These are phyloP conservation scores for Barnettozyma botsteinii DNA, from an alignment of 805 yeast species.

Conservation along the genomic window DNA sequence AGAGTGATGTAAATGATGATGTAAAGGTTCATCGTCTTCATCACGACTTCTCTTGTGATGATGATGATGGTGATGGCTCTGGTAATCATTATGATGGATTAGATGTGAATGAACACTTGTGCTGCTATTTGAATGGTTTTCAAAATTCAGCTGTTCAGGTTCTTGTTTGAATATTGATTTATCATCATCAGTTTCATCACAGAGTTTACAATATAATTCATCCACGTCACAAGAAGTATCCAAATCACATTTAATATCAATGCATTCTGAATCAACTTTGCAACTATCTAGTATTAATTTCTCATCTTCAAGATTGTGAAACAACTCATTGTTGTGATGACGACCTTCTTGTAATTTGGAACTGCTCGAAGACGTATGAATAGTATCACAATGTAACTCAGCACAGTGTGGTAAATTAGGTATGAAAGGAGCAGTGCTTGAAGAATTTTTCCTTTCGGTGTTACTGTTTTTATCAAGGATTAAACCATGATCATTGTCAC, in stretches of 20 bases:
- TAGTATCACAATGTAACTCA: slow-evolving; percentile 7
- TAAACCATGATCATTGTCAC: slow-evolving; percentile 33
- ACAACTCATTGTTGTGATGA: neutral
- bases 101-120: slow-evolving; percentile 1
- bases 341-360: too few species aligned
- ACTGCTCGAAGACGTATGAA: neutral
- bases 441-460: neutral
- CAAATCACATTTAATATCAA: slow-evolving; percentile 25
- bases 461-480: neutral
- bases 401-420: slow-evolving; percentile 14
- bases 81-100: neutral
- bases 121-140: neutral
- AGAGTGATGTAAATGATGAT: slow-evolving; percentile 21
- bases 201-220: slow-evolving; percentile 29
- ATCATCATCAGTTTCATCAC: slow-evolving; percentile 19
- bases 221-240: slow-evolving; percentile 27
- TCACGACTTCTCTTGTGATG: slow-evolving; percentile 13
- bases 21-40: slow-evolving; percentile 14
- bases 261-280: slow-evolving; percentile 14
- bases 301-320: neutral
- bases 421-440: slow-evolving; percentile 2
- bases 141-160: slow-evolving; percentile 1
- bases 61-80: slow-evolving; percentile 7
- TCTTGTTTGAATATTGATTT: slow-evolving; percentile 4
- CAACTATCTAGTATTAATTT: neutral